Percentiles rank a stretch among this genome's conserved stretches.
These are phyloP conservation scores for Talaromyces wortmannii DNA, from an alignment of 495 filamentous ascomycete genomes.

Conservation along the genomic window DNA sequence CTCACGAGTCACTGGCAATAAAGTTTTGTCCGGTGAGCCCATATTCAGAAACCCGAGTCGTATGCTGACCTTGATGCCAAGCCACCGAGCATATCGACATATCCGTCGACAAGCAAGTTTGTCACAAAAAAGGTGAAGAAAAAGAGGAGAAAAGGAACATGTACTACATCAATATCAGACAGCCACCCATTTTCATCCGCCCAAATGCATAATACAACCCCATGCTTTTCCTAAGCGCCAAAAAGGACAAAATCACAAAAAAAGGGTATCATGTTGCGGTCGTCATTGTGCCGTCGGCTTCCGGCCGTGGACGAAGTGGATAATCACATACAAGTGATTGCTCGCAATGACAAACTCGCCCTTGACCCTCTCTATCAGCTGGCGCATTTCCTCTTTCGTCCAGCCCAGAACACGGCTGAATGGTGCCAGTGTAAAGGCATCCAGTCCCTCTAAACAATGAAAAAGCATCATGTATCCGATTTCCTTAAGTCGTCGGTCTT, in stretches of 20 bases:
- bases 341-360: conserved; percentile 41
- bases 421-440: conserved; percentile 41
- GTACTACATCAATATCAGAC: neutral
- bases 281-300: conserved; percentile 6
- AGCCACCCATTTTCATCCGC: neutral
- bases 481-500: conserved; percentile 11
- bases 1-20: too few relatives aligned
- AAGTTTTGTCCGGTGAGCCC: too few relatives aligned
- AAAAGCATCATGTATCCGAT: conserved; percentile 30
- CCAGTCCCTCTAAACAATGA: conserved; percentile 40
- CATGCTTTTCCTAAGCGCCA: neutral
- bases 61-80: too few relatives aligned
- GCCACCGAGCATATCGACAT: too few relatives aligned
- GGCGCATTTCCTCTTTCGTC: conserved; percentile 44
- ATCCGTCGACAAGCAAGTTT: too few relatives aligned
- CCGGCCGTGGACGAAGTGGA: conserved; percentile 33
- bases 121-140: too few relatives aligned
- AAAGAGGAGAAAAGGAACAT: too few relatives aligned
- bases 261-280: neutral
- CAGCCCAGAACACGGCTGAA: conserved; percentile 51
- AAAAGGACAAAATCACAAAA: neutral
- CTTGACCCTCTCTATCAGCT: conserved; percentile 43
- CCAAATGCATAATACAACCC: neutral
- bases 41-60: too few relatives aligned
- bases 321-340: conserved; percentile 37